Conservation (phyloP, 352 stramenopile species). For the Globisporangium emineosum region DNA sequence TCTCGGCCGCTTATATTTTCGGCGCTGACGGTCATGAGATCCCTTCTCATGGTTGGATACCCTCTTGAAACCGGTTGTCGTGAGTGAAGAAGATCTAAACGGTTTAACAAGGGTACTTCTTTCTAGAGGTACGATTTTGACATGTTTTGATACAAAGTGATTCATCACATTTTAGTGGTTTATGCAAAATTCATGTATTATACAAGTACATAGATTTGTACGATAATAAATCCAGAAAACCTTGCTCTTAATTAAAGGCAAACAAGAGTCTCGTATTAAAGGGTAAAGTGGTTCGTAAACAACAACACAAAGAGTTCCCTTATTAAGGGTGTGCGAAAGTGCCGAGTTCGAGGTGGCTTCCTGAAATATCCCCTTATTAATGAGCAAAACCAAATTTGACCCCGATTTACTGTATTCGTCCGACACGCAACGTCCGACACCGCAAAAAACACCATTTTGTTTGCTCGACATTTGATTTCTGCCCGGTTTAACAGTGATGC, state of each 20-base stretch:
- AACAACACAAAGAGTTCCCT: neutral
- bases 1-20: constrained; percentile 4
- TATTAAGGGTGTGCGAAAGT: neutral
- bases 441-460: neutral
- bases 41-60: neutral
- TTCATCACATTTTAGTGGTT: neutral
- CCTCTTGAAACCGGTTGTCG: neutral
- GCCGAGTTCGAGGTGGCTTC: too few species aligned
- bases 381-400: neutral
- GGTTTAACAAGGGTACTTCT: neutral
- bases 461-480: neutral
- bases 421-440: constrained; percentile 1
- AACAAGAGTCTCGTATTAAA: neutral
- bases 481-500: neutral
- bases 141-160: neutral
- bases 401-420: neutral
- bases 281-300: neutral
- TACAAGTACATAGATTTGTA: neutral
- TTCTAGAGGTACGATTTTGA: neutral
- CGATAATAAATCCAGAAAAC: neutral
- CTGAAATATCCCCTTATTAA: neutral
- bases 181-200: neutral
- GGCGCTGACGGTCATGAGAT: neutral
- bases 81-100: neutral
- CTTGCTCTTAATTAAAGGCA: neutral